Evolutionary conservation across 768 basidiomycete species (phyloP).

Genomic region (Auricularia sp.): DNA sequence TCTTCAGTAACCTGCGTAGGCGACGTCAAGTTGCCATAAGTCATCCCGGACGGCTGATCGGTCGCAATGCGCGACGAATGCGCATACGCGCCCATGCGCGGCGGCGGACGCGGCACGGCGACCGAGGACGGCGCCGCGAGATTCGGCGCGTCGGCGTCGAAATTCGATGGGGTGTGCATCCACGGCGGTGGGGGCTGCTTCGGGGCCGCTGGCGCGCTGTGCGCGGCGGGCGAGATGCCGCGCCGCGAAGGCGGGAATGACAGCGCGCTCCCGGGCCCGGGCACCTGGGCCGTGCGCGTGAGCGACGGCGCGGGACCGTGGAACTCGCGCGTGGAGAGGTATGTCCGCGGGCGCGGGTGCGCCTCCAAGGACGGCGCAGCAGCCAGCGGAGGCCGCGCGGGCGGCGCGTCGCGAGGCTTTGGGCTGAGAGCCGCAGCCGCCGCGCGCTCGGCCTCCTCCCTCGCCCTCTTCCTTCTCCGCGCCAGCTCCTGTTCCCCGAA

Average conservation of each 20-base stretch:
- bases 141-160: not conserved
- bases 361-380: not conserved
- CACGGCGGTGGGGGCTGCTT: not conserved
- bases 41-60: not conserved
- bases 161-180: not conserved
- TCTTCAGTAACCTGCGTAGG: not conserved
- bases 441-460: slow-evolving; percentile 7
- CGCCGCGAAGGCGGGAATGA: not conserved
- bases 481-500: slow-evolving; percentile 41
- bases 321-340: not conserved
- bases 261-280: not conserved
- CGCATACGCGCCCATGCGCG: not conserved
- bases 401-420: not conserved
- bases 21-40: not conserved
- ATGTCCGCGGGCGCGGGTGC: not conserved
- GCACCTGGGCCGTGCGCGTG: not conserved
- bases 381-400: not conserved
- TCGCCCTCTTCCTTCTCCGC: slow-evolving; percentile 21
- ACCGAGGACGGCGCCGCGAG: not conserved
- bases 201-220: not conserved
- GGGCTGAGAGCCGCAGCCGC: not conserved
- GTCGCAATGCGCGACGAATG: not conserved
- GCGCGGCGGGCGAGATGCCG: not conserved
- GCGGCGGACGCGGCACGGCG: not conserved
- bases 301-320: not conserved